Conservation (phyloP, 2,329 filamentous ascomycete species). For the Bertia moriformis region DNA sequence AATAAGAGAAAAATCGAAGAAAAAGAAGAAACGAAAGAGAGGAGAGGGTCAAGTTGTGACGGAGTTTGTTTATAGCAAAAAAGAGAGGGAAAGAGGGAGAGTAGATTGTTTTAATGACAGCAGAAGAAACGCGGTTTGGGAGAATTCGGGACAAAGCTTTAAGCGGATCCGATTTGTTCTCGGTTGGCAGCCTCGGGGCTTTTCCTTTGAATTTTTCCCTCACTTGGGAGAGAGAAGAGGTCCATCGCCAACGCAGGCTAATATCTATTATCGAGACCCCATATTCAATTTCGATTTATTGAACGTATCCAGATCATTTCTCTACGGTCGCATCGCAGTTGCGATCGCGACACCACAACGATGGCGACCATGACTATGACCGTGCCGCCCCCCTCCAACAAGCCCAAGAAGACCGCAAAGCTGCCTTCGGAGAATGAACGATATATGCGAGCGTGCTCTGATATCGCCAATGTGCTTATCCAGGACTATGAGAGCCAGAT, state of each 20-base stretch:
- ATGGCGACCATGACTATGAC: constrained; percentile 52
- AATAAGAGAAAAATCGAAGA: background rate
- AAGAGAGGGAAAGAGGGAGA: background rate
- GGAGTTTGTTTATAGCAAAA: background rate
- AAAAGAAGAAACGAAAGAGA: background rate
- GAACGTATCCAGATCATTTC: too few species aligned
- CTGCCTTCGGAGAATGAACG: constrained; percentile 86
- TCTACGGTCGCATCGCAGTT: too few species aligned
- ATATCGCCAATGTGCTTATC: constrained; percentile 85
- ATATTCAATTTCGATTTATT: too few species aligned
- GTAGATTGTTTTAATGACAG: background rate
- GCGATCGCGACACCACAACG: constrained; percentile 13
- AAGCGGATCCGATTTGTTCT: constrained; percentile 1
- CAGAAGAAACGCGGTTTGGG: background rate
- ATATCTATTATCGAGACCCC: too few species aligned
- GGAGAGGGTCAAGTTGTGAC: background rate
- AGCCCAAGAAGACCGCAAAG: constrained; percentile 54
- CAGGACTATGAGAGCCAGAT: constrained; percentile 79
- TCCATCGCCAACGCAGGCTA: too few species aligned
- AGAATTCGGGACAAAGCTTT: constrained; percentile 1
- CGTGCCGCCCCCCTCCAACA: constrained; percentile 32
- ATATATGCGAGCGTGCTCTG: constrained; percentile 84
- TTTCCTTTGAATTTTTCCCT: too few species aligned
- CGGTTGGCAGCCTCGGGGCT: background rate
- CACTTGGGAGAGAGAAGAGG: too few species aligned